Evolutionary conservation across 2,329 filamentous ascomycete species (phyloP), one percentile per base, ranked within the genome.

Genomic region (Colletotrichum tanaceti): DNA sequence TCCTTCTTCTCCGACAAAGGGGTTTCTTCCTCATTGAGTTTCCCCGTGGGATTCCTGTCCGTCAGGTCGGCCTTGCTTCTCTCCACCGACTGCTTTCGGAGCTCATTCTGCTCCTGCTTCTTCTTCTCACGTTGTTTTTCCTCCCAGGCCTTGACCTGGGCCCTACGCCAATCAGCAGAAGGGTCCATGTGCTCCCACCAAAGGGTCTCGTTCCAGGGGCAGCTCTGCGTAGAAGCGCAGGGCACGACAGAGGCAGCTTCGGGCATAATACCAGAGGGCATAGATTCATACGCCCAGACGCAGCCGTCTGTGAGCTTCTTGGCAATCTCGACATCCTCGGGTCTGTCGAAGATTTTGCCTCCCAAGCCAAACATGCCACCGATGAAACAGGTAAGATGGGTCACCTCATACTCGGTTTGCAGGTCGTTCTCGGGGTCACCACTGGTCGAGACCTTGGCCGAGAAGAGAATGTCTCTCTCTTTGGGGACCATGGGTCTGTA

Each of bases 401-500:
- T 84, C 7, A 87, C 81, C 70, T 91, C 87, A 74, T 90, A 93
- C 54, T 89, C 78, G 16, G 83, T 84, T 22, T 62, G 70, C 14
- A 82, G 75, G 11, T 83, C 79, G 10, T 74, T 72, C 52, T 80
- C 77, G 2, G 76, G 81, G 3, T 83, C 78, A 16, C 84, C 83
- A 1, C 73, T 77, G 11, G 85, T 84, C 54, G 76, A 81, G n/a
- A 87, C 77, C 72, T 89, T 89, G 28, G 91, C 91, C 0, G 92
- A 88, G 70, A 96, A 89, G 3, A 96, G 84, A n/a, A 96, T 87
- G 68, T 95, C 88, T 61, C 87, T 83, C 7, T 85, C 82, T 38
- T 87, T 86, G 7, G 89, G 86, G 22, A 89, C 86, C 88, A 96
- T 91, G 0, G 94, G 93, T 5, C 91, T 87, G 79, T 89, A 97